Base-by-base conservation (phyloP, 2,329 filamentous ascomycete species). In the Colletotrichum navitas region DNA sequence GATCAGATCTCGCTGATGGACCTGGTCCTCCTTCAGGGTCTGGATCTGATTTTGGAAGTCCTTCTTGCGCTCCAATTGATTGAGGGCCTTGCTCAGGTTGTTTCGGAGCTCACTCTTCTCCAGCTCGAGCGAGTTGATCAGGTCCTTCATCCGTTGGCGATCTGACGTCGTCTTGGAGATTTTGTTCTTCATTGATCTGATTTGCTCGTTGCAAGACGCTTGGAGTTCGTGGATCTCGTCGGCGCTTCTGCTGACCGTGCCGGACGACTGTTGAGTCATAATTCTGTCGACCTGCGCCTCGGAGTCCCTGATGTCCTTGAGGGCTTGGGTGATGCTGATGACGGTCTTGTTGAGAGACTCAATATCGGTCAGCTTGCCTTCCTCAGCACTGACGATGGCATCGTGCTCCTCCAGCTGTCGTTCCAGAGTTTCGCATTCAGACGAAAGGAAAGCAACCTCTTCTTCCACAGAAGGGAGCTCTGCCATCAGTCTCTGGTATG, bases 201-300 rank as follows among this genome's bases (percentile, higher is more conserved):
- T 87, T 77, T 93, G 90, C 72, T 94, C 93, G 26, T 88, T 88
- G 67, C 91, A 86, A 24, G 84, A 82, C 59, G 90, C 89, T 73
- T 94, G 89, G 59, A 94, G 89, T 64, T 93, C 91, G 76, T 96
- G 93, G 64, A 98, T 94, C 75, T 96, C 93, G 65, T 97, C 93
- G 8, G 94, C 87, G 39, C 93, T 93, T 73, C 93, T 90, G 18
- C 89, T 88, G 12, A 86, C 80, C 16, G 89, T 88, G 18, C 90
- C 87, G 70, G 91, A 89, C 77, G 92, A 90, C 78, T 98, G 93
- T 75, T 94, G 94, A 11, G 90, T 90, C 69, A 89, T 86, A 61
- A 97, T 88, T 65, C 93, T 90, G 67, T 92, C 86, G 61, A 98
- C 92, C 79, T 97, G 92, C 49, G 83, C 83, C 76, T 93, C 89